Conservation (phyloP, 495 filamentous ascomycete species). For the Amniculicola lignicola region DNA sequence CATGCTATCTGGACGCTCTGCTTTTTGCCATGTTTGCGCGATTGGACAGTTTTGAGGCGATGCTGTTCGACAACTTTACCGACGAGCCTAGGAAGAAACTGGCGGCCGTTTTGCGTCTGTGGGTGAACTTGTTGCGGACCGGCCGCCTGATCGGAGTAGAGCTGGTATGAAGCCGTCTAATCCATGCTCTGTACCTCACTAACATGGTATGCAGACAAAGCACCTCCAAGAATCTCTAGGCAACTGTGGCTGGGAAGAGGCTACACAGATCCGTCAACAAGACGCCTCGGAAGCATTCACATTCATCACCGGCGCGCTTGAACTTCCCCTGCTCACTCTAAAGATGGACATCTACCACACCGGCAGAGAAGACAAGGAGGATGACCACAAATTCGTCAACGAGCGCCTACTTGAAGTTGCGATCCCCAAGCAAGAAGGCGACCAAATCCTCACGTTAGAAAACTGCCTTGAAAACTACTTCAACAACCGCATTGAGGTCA, state of each 20-base stretch:
- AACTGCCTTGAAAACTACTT: slow-evolving; percentile 92
- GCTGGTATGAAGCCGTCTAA: slow-evolving; percentile 56
- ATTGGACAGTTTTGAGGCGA: slow-evolving; percentile 84
- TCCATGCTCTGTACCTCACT: slow-evolving; percentile 38
- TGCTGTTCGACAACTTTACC: slow-evolving; percentile 70
- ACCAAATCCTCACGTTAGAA: slow-evolving; percentile 70
- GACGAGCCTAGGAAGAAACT: slow-evolving; percentile 69
- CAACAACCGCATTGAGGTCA: slow-evolving; percentile 90
- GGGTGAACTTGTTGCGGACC: slow-evolving; percentile 86
- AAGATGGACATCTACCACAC: slow-evolving; percentile 95
- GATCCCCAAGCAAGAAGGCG: slow-evolving; percentile 63
- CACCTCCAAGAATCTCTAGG: slow-evolving; percentile 77
- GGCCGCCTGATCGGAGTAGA: slow-evolving; percentile 83
- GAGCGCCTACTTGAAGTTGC: slow-evolving; percentile 90
- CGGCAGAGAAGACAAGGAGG: slow-evolving; percentile 72
- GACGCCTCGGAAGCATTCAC: slow-evolving; percentile 94
- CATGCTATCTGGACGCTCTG: slow-evolving; percentile 89
- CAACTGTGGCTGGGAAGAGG: slow-evolving; percentile 90
- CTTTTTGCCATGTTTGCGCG: slow-evolving; percentile 96
- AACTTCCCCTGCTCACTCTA: slow-evolving; percentile 82
- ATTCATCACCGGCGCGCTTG: slow-evolving; percentile 85
- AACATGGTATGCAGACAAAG: slow-evolving; percentile 60
- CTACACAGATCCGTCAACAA: slow-evolving; percentile 71
- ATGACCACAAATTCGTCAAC: slow-evolving; percentile 92
- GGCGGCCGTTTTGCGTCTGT: slow-evolving; percentile 71